Percentiles rank a stretch among this genome's conserved stretches.
These are phyloP conservation scores for Yamadazyma jaroonii DNA, from an alignment of 1,139 yeast species.

Conservation along the genomic window DNA sequence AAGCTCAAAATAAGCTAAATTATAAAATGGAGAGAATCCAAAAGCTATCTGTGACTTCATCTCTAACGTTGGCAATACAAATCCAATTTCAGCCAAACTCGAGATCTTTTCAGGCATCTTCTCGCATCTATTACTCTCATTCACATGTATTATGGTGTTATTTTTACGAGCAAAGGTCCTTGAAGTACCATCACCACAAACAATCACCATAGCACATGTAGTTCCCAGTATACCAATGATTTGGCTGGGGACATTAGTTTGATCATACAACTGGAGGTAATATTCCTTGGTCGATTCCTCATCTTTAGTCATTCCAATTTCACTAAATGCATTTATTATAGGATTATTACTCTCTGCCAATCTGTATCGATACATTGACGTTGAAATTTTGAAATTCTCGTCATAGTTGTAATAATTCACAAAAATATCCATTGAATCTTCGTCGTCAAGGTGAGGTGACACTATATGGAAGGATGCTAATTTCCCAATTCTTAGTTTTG, in stretches of 20 bases:
- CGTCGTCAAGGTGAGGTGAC: constrained; percentile 39
- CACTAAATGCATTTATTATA: constrained; percentile 30
- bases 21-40: constrained; percentile 56
- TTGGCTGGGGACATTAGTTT: constrained; percentile 11
- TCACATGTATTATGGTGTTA: not conserved
- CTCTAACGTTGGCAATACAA: constrained; percentile 34
- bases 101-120: constrained; percentile 1
- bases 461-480: constrained; percentile 36
- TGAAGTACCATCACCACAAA: constrained; percentile 1
- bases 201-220: not conserved
- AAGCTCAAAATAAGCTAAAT: constrained; percentile 36
- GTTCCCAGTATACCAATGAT: not conserved
- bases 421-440: constrained; percentile 35
- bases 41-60: constrained; percentile 30
- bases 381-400: constrained; percentile 14
- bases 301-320: constrained; percentile 29
- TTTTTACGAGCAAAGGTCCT: not conserved
- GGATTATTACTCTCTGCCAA: constrained; percentile 25
- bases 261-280: constrained; percentile 23
- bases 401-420: constrained; percentile 29
- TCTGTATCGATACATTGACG: constrained; percentile 38
- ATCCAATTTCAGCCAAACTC: constrained; percentile 56
- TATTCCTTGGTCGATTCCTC: constrained; percentile 8
- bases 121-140: not conserved
- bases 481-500: constrained; percentile 16